Evolutionary conservation across 2,329 filamentous ascomycete species (phyloP).

Genomic region (Fusarium sp.): DNA sequence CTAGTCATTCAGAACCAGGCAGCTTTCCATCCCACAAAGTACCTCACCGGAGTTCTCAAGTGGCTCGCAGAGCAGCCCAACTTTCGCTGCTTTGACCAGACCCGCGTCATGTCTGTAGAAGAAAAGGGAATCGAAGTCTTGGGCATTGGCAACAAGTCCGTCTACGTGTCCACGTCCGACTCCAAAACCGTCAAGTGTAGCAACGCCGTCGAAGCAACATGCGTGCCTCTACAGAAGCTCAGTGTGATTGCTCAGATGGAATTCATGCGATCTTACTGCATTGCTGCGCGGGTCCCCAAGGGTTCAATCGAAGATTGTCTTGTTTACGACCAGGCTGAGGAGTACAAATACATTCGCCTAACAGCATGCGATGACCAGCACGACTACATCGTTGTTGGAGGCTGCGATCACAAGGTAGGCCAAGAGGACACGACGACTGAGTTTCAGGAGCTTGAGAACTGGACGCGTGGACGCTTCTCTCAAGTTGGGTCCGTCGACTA

Average conservation of each 20-base stretch:
- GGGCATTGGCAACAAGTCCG: slow-evolving; percentile 48
- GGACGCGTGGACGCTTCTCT: slow-evolving; percentile 63
- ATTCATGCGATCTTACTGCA: slow-evolving; percentile 64
- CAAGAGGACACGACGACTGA: slow-evolving; percentile 57
- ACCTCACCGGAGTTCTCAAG: slow-evolving; percentile 60
- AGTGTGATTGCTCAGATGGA: slow-evolving; percentile 62
- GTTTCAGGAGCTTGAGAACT: slow-evolving; percentile 61
- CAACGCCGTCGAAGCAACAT: slow-evolving; percentile 63
- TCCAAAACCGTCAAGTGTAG: slow-evolving; percentile 58
- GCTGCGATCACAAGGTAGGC: slow-evolving; percentile 67
- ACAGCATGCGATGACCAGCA: slow-evolving; percentile 61
- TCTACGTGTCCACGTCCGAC: slow-evolving; percentile 56
- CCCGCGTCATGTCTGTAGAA: slow-evolving; percentile 56
- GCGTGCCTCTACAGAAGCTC: slow-evolving; percentile 64
- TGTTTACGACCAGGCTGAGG: slow-evolving; percentile 63
- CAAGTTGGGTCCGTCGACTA: slow-evolving; percentile 61
- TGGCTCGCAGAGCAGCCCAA: slow-evolving; percentile 61
- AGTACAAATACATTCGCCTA: slow-evolving; percentile 64
- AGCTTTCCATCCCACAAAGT: slow-evolving; percentile 66
- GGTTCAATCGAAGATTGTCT: slow-evolving; percentile 62
- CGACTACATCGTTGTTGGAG: slow-evolving; percentile 65
- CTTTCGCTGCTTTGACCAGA: slow-evolving; percentile 63
- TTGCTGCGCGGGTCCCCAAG: slow-evolving; percentile 63
- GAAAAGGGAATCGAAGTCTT: slow-evolving; percentile 53
- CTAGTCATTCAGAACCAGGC: slow-evolving; percentile 59